A percentile compares a stretch with the other conserved stretches of the same genome.
These are phyloP conservation scores for Xylariaceae sp. DNA, from an alignment of 2,329 filamentous ascomycete genomes.

Conservation along the genomic window DNA sequence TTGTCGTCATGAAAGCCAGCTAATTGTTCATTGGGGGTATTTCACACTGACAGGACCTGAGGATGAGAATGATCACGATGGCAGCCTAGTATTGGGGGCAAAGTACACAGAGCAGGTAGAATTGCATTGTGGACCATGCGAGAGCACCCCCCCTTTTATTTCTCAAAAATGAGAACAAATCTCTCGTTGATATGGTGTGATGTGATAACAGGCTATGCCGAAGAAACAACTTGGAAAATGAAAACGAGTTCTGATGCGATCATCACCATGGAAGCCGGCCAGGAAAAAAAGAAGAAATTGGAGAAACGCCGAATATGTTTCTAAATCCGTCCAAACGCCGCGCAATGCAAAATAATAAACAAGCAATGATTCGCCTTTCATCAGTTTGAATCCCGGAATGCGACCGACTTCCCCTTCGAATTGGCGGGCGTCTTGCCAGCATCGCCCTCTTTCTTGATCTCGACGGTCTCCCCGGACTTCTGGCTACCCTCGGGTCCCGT, in stretches of 20 bases:
- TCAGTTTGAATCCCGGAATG: conserved; percentile 23
- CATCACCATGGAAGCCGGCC: background rate
- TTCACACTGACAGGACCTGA: no score
- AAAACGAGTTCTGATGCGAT: background rate
- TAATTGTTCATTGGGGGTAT: no score
- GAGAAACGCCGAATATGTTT: conserved; percentile 13
- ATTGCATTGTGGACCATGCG: no score
- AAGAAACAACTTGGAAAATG: background rate
- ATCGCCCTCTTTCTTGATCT: conserved; percentile 26
- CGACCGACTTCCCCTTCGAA: conserved; percentile 28
- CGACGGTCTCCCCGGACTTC: conserved; percentile 15
- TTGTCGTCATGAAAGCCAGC: no score
- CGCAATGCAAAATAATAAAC: conserved; percentile 19
- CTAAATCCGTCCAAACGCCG: conserved; percentile 21
- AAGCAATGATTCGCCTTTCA: conserved; percentile 15
- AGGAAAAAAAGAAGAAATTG: background rate
- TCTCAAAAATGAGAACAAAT: no score
- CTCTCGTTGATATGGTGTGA: no score
- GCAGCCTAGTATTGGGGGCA: no score
- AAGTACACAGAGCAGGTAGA: no score
- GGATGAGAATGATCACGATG: no score
- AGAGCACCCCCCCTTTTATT: no score
- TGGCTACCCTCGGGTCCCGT: conserved; percentile 25
- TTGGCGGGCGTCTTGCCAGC: conserved; percentile 19
- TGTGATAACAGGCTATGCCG: no score